Evolutionary conservation across 2,329 filamentous ascomycete genomes (phyloP).

Genomic region (Neoscytalidium dimidiatum): DNA sequence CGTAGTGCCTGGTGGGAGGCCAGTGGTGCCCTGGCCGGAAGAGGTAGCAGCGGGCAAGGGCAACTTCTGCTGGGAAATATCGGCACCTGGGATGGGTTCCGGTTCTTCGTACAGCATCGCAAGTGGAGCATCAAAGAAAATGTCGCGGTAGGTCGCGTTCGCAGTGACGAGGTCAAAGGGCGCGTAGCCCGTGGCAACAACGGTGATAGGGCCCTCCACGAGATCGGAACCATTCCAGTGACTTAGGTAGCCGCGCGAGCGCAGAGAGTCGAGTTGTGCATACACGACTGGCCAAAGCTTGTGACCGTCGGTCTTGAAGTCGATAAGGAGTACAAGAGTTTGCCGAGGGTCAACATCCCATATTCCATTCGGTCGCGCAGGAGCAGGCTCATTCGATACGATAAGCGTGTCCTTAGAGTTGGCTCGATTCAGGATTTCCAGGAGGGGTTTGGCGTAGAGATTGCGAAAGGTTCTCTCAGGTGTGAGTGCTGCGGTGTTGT

Average conservation of each 20-base stretch:
- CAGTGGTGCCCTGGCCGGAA: constrained; percentile 49
- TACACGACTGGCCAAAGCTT: constrained; percentile 39
- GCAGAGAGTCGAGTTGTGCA: constrained; percentile 49
- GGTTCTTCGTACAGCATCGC: constrained; percentile 36
- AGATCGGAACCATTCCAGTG: constrained; percentile 50
- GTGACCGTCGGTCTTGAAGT: constrained; percentile 47
- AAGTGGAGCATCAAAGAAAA: constrained; percentile 58
- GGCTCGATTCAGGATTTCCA: constrained; percentile 51
- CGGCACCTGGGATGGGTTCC: neutral
- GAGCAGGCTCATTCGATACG: constrained; percentile 18
- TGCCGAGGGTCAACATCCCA: constrained; percentile 53
- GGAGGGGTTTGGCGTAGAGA: constrained; percentile 56
- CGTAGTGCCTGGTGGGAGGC: constrained; percentile 37
- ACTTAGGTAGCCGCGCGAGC: constrained; percentile 52
- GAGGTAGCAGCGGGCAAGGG: neutral
- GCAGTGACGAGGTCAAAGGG: constrained; percentile 51
- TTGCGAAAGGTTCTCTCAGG: constrained; percentile 49
- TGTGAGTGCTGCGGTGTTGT: constrained; percentile 50
- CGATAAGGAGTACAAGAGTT: constrained; percentile 55
- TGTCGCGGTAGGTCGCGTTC: constrained; percentile 53
- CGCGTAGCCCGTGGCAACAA: constrained; percentile 57
- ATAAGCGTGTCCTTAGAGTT: constrained; percentile 38
- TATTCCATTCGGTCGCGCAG: constrained; percentile 45
- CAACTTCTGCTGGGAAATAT: neutral
- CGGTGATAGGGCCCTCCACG: constrained; percentile 49